Evolutionary conservation across 2,329 filamentous ascomycete genomes (phyloP).

Genomic region (Akanthomyces uredinophilus): DNA sequence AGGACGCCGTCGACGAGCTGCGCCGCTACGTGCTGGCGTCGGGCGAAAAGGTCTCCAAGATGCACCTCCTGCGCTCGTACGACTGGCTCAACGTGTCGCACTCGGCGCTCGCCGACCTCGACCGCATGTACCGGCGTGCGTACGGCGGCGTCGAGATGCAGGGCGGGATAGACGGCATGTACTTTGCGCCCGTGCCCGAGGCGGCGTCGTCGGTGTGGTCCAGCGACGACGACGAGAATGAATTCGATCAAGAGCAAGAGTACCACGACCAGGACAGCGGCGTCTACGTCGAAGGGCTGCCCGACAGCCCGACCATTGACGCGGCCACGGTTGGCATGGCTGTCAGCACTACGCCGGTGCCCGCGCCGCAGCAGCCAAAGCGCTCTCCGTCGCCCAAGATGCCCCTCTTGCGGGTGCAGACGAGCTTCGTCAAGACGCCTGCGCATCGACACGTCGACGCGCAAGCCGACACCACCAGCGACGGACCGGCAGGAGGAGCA

Average conservation of each 20-base stretch:
- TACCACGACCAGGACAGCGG: conserved; percentile 2
- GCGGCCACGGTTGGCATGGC: background rate
- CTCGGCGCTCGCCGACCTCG: conserved; percentile 47
- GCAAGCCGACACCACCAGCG: too few species aligned
- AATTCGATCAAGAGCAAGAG: background rate
- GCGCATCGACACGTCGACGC: background rate
- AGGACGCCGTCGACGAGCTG: conserved; percentile 59
- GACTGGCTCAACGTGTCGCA: conserved; percentile 51
- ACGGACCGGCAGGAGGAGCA: background rate
- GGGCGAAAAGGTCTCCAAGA: conserved; percentile 43
- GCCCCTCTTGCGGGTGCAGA: conserved; percentile 38
- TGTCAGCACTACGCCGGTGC: background rate
- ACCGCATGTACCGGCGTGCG: conserved; percentile 50
- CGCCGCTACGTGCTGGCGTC: conserved; percentile 53
- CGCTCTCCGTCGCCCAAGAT: conserved; percentile 10
- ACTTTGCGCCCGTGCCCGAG: conserved; percentile 6
- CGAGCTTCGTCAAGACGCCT: conserved; percentile 31
- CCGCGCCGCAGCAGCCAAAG: background rate
- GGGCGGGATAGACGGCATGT: conserved; percentile 42
- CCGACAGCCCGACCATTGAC: conserved; percentile 3
- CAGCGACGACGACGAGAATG: background rate
- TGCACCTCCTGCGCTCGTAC: conserved; percentile 50
- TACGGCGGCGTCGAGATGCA: conserved; percentile 46
- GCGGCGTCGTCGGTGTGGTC: background rate
- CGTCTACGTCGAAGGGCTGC: background rate